Evolutionary conservation across 1,284 basidiomycete species (phyloP), one percentile per base, ranked within the genome.

Genomic region (Psilocybe mexicana): DNA sequence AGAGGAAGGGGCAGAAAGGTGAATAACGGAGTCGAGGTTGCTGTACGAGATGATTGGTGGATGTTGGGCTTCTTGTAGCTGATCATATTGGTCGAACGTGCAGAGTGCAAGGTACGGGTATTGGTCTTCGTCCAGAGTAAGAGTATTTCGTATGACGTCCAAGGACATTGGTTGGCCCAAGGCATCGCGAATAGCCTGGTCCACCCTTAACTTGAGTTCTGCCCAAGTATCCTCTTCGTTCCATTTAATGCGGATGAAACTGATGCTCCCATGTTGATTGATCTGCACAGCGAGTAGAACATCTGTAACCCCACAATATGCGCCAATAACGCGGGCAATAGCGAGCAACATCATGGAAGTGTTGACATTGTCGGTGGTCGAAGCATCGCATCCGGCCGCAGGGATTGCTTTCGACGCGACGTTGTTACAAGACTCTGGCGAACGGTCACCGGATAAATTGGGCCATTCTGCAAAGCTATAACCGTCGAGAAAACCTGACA

Each of bases 281-380:
- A 59, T 57, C 52, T 61, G 65, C 43, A 76, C 50, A n/a, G 71
- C 75, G 33, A 81, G 54, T 2, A 80, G 67, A 4, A 81, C 61
- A 61, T 81, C 78, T 2, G 68, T 66, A 28, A 63, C 66, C 36
- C 70, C 72, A 55, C 73, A 76, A 61, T 79, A 80, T 42, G 69
- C 64, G 35, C 76, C 78, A 7, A 81, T 65, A 26, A 77, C 63
- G 11, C 73, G 69, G 3, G 70, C 72, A 43, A 77, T 65, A 4
- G 74, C 72, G 6, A 72, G 64, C 18, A 79, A 59, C 38, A 69
- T 47, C 33, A 68, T 52, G 25, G 67, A 59, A 11, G 56, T 52
- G 26, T 50, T 43, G 35, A 36, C n/a, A 35, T 51, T 55, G 48
- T 50, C 50, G 30, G 45, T 30, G 46, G 18, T 48, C 11, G 47